phyloP scores from a whole-genome alignment of 306 rosid species.

The Rubus parviflorus region DNA sequence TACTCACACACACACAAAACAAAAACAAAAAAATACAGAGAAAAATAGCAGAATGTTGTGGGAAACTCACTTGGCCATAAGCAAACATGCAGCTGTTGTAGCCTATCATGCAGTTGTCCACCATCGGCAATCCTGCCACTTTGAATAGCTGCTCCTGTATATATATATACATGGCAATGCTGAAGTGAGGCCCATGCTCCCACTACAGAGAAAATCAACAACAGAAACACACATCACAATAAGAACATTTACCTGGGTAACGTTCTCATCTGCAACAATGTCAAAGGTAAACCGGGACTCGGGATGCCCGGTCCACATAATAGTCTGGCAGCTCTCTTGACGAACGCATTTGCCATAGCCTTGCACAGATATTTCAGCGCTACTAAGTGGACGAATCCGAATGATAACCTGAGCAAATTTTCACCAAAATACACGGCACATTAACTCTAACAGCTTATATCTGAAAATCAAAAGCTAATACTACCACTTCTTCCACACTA shows the following conservation, averaged over 20 bases:
- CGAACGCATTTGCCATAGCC: slow-evolving; percentile 74
- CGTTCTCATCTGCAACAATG: slow-evolving; percentile 90
- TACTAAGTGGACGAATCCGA: slow-evolving; percentile 91
- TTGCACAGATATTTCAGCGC: slow-evolving; percentile 75
- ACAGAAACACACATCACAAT: neutral
- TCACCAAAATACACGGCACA: neutral
- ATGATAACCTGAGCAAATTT: slow-evolving; percentile 69
- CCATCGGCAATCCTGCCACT: slow-evolving; percentile 95
- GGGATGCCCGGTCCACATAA: slow-evolving; percentile 92
- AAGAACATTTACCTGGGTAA: slow-evolving; percentile 67
- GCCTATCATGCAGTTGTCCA: slow-evolving; percentile 94
- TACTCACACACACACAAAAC: neutral
- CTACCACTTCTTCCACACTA: neutral
- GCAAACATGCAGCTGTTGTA: slow-evolving; percentile 99
- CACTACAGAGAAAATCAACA: neutral
- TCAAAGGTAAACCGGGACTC: slow-evolving; percentile 95
- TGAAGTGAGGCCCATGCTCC: slow-evolving; percentile 23
- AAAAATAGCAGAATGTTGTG: slow-evolving; percentile 8
- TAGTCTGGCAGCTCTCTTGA: slow-evolving; percentile 78
- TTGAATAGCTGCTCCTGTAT: slow-evolving; percentile 86
- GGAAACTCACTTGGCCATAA: slow-evolving; percentile 88
- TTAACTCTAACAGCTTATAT: neutral
- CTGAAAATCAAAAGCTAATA: neutral
- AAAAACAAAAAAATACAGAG: neutral
- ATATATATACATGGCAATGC: neutral